Conservation (phyloP, 179 eudicot species). For the Heliamphora pulchella region DNA sequence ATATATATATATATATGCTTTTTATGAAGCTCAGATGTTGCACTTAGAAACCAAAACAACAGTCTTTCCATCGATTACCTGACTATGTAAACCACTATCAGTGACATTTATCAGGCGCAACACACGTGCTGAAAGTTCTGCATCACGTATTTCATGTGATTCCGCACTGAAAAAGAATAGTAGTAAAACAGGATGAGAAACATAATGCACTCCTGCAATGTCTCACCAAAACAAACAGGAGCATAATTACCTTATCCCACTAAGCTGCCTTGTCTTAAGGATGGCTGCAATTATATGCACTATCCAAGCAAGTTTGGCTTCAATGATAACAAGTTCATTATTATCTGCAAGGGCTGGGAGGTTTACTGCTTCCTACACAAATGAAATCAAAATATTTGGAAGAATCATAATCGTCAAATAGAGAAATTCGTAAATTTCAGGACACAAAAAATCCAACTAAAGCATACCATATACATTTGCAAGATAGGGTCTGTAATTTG, state of each 20-base stretch:
- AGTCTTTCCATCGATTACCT: conserved; percentile 16
- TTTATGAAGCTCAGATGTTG: neutral
- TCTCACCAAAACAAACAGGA: neutral
- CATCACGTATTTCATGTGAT: conserved; percentile 91
- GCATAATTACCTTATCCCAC: conserved; percentile 54
- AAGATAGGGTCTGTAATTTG: conserved; percentile 25
- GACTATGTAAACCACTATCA: conserved; percentile 78
- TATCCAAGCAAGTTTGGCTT: conserved; percentile 93
- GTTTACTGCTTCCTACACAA: conserved; percentile 21
- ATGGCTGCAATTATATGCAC: conserved; percentile 90
- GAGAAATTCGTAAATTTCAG: conserved; percentile 26
- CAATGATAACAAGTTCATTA: conserved; percentile 59
- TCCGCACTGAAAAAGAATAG: conserved; percentile 49
- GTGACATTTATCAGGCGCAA: conserved; percentile 77
- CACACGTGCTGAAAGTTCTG: conserved; percentile 92
- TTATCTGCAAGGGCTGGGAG: conserved; percentile 35
- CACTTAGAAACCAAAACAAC: conserved; percentile 9
- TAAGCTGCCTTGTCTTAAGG: conserved; percentile 64
- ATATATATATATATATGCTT: neutral
- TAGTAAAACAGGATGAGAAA: neutral
- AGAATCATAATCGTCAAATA: neutral
- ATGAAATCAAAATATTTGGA: neutral
- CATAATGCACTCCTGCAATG: neutral
- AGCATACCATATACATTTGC: conserved; percentile 27
- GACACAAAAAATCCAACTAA: conserved; percentile 8